Base-by-base conservation (phyloP, 441 rosid species). In the Raphanus hybrid region DNA sequence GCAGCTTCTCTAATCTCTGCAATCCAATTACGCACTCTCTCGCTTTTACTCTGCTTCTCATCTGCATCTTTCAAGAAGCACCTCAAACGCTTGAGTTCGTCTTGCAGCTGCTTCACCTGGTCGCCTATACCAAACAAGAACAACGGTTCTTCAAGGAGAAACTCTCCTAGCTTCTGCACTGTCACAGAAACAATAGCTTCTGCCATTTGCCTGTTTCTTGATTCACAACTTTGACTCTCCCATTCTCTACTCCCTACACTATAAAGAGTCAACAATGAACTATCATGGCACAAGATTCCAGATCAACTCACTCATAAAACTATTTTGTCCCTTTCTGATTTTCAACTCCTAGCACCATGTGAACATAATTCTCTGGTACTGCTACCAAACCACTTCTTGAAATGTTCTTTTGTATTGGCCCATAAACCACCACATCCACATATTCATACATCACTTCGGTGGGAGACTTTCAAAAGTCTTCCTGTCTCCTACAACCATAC, bases 31-130 rank as follows among this genome's bases (percentile, higher is more conserved):
- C 83, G 70, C 45, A 77, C 78, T 64, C 71, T 54, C 67, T 77
- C 70, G 45, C 77, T 72, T 41, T 64, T 77, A 23, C 70, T 71
- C 71, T 77, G 76, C 63, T 74, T 80, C 67, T 71, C 74, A 59
- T 78, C 82, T 48, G 82, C 84, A 70, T 82, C 85, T 66, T 80
- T 78, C 60, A 78, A 55, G 48, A 80, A 82, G 61, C 81, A 72
- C 32, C 37, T 78, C 78, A 84, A 66, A 39, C 79, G 67, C 66
- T 68, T 67, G 14, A 78, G 39, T 58, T 84, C 82, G 34, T 63
- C 63, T 64, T 75, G 71, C 20, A 84, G 79, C 55, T 78, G 70
- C 81, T 78, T 60, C 34, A 80, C 81, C 43, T 80, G 80, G 45
- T 27, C 79, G 41, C 73, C 52, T 18, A 78, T 77, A 9, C 82